Conservation (phyloP, 305 asterid species). For the Fraxinus nigra region DNA sequence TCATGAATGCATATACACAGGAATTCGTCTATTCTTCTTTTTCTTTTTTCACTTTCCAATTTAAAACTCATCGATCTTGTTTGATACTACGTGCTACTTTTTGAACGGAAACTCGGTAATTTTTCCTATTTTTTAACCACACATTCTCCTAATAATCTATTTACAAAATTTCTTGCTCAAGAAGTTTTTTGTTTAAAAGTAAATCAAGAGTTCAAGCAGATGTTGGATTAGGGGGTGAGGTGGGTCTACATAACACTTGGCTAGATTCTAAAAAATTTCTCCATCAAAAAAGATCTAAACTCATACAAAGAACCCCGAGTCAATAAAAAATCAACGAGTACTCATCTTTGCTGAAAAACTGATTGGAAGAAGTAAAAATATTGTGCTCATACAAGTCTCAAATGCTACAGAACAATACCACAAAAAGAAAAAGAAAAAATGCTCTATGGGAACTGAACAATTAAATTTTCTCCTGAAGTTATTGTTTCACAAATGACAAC, state of each 20-base stretch:
- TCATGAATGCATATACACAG: not conserved
- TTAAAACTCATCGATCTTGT: not conserved
- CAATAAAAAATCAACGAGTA: not conserved
- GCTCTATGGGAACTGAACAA: constrained; percentile 24
- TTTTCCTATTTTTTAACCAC: not conserved
- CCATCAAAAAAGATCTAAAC: not conserved
- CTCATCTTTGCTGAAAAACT: not conserved
- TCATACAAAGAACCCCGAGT: not conserved
- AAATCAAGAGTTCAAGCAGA: not conserved
- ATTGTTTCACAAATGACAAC: constrained; percentile 22
- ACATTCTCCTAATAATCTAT: not conserved
- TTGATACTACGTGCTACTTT: not conserved
- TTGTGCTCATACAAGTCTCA: not conserved
- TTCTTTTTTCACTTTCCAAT: not conserved
- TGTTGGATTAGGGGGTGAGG: not conserved
- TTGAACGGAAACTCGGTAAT: not conserved
- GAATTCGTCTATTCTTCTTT: not conserved
- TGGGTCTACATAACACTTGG: not conserved
- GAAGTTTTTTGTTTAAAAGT: not conserved
- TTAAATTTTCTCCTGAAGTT: constrained; percentile 17
- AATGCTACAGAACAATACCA: not conserved
- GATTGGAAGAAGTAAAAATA: not conserved
- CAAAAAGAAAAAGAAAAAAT: not conserved
- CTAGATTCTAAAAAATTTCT: not conserved
- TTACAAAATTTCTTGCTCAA: not conserved